phyloP scores from a whole-genome alignment of 2,329 filamentous ascomycete species.

The Penicillium olsonii region DNA sequence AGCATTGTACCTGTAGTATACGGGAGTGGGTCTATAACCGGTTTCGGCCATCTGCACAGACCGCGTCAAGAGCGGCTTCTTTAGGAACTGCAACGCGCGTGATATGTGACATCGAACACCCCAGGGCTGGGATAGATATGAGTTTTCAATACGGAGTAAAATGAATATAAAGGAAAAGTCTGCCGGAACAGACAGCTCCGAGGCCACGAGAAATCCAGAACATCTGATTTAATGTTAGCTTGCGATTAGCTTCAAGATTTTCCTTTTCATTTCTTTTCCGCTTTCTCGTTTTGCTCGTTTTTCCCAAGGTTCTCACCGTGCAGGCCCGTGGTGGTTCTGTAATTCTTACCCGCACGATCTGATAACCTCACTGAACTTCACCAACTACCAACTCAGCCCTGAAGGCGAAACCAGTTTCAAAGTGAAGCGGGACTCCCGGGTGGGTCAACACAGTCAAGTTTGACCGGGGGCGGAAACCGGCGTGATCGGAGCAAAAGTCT shows the following conservation, averaged over 20 bases:
- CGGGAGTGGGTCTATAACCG: neutral
- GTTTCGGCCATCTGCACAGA: neutral
- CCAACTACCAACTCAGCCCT: no score
- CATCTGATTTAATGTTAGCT: neutral
- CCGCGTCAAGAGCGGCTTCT: neutral
- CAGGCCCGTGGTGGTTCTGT: no score
- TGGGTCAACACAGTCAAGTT: conserved; percentile 11
- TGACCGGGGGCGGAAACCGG: conserved; percentile 14
- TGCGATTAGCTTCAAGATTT: neutral
- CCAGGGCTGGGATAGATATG: no score
- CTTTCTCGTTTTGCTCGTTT: no score
- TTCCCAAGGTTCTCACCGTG: no score
- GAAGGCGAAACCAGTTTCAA: neutral
- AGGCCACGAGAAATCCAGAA: neutral
- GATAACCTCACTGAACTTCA: no score
- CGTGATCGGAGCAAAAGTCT: conserved; percentile 10
- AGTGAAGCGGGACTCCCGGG: conserved; percentile 11
- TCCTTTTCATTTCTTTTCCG: neutral
- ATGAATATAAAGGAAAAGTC: no score
- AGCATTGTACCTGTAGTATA: no score
- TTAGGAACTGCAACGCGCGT: no score
- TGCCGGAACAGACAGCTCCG: neutral
- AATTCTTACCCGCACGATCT: neutral
- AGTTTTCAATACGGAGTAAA: no score
- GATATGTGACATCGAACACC: no score